phyloP scores from a whole-genome alignment of 176 grass and related monocot species.

The Phoenix roebelenii region DNA sequence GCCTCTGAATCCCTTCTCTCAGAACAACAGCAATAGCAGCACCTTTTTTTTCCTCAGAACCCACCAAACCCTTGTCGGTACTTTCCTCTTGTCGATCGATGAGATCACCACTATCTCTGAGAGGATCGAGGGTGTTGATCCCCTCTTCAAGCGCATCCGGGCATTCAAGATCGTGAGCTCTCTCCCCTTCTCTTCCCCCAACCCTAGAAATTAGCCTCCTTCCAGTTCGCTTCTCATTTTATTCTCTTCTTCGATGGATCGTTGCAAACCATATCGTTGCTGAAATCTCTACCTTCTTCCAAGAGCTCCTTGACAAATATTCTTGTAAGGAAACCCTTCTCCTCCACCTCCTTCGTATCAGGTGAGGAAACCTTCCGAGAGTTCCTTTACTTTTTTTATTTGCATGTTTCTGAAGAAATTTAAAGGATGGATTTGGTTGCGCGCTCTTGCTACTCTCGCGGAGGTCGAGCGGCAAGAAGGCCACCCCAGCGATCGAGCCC shows the following conservation, averaged over 20 bases:
- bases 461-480: no score
- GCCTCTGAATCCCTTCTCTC: conserved; percentile 14
- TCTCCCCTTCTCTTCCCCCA: no score
- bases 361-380: background rate
- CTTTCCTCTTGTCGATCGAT: conserved; percentile 7
- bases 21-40: background rate
- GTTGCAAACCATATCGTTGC: conserved; percentile 11
- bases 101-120: conserved; percentile 23
- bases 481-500: no score
- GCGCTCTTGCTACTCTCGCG: no score
- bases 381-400: background rate
- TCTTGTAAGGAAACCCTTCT: conserved; percentile 10
- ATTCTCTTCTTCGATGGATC: background rate
- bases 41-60: background rate
- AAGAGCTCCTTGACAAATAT: conserved; percentile 11
- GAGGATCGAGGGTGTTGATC: conserved; percentile 14
- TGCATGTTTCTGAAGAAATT: background rate
- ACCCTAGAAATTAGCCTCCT: no score
- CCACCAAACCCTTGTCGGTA: background rate
- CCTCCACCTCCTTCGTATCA: conserved; percentile 2
- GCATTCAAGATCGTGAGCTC: conserved; percentile 11
- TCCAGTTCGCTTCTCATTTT: background rate
- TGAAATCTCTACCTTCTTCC: conserved; percentile 1
- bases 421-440: no score
- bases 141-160: conserved; percentile 12